Percentiles rank a stretch among this genome's conserved stretches.
These are phyloP conservation scores for Venturiaceae sp. DNA, from an alignment of 2,329 filamentous ascomycete genomes.

Conservation along the genomic window DNA sequence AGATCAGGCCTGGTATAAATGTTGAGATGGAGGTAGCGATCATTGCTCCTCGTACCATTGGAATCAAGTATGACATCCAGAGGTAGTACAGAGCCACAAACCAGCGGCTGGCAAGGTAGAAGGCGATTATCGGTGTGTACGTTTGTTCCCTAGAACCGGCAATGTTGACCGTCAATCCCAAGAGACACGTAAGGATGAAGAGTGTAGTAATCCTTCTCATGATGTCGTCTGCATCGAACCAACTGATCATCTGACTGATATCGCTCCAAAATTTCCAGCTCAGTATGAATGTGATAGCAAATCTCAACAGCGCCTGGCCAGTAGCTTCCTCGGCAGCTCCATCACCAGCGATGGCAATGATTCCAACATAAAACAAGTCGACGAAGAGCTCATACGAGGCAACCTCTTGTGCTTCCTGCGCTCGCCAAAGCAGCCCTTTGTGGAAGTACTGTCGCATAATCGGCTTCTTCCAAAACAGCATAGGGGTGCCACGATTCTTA, in stretches of 20 bases:
- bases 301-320: conserved; percentile 46
- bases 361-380: conserved; percentile 54
- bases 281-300: conserved; percentile 52
- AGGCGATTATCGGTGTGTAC: conserved; percentile 49
- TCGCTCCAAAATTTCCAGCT: conserved; percentile 57
- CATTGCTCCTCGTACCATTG: conserved; percentile 50
- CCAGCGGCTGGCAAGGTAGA: conserved; percentile 48
- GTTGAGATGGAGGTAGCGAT: conserved; percentile 35
- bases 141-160: conserved; percentile 43
- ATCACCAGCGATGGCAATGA: conserved; percentile 55
- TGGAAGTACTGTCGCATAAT: conserved; percentile 53
- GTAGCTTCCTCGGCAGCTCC: conserved; percentile 46
- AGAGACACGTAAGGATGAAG: conserved; percentile 50
- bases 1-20: conserved; percentile 42
- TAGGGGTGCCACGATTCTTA: conserved; percentile 30
- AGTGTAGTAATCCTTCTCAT: conserved; percentile 48
- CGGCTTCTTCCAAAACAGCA: conserved; percentile 50
- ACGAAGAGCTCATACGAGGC: conserved; percentile 56
- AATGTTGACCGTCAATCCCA: conserved; percentile 57
- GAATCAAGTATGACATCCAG: conserved; percentile 38
- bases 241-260: conserved; percentile 45
- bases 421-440: conserved; percentile 53
- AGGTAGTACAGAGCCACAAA: conserved; percentile 41
- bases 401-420: conserved; percentile 48
- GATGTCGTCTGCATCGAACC: conserved; percentile 55